Base-by-base conservation (phyloP, 768 basidiomycete genomes). In the Amanita fuliginea region DNA sequence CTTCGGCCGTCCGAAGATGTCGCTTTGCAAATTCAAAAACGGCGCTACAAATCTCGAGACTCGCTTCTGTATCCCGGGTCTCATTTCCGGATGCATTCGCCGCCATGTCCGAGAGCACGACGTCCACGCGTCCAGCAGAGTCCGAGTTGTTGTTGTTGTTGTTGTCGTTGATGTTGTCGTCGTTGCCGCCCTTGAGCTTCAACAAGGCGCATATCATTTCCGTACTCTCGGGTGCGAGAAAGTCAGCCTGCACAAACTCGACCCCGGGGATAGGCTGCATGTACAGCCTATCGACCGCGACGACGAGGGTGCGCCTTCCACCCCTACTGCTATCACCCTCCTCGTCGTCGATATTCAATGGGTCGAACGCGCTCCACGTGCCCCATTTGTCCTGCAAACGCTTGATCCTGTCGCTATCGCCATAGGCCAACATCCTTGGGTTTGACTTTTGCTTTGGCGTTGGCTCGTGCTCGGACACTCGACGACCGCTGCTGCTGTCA, bases 21-120 rank as follows among this genome's bases (percentile, higher is more conserved):
- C 61, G 64, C 52, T 66, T 62, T 3, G 80, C 75, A 60, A 96
- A 94, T 37, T 71, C 64, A 51, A 85, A 77, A 0, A 88, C 92
- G 3, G 84, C 79, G 33, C 74, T 64, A 59, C 82, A 87, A 18
- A 97, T 82, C 33, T 83, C 74, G 28, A 94, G 70, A 51, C 83
- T 83, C 8, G 72, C 62, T 57, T 82, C 74, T 1, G 76, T 74
- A 63, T 98, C 94, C 44, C 72, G 71, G 0, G 66, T 63, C 14
- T 71, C 62, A 52, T 85, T 81, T 4, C 95, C 94, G 2, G 83
- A 77, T 52, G 80, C 71, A 61, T 93, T 92, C 16, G 81, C 80
- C 14, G 92, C 88, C 85, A 97, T 93, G 59, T 96, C 94, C 6
- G 84, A 89, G 3, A 96, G 71, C 21, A 96, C 76, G 14, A 94